Base-by-base conservation (phyloP, 2,329 filamentous ascomycete species). In the Chaetomium sp. region DNA sequence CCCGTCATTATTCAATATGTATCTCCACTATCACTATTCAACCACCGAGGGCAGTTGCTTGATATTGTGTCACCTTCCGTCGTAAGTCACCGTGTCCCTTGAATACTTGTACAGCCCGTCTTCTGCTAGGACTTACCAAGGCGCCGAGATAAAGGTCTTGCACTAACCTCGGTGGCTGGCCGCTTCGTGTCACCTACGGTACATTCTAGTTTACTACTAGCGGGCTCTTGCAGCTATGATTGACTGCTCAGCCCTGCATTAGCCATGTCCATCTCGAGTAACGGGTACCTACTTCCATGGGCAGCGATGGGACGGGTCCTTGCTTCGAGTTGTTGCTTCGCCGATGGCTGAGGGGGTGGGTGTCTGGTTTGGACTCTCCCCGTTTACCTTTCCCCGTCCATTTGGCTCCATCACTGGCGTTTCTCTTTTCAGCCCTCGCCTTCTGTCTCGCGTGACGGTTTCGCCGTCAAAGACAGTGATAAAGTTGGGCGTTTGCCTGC, bases 11-110 rank as follows among this genome's bases (percentile, higher is more conserved):
- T 35, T 9, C 25, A 63, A 59, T 42, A 25, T 19, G 55, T 56
- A 58, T 58, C 62, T 59, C 50, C 62, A 63, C 56, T 63, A 53
- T 35, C 9, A 63, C 56, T 63, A 53, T 35, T 4, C 23, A n/a
- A n/a, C 25, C 10, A 25, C 21, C 9, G 42, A 21, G 19, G 19
- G 19, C 27, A 6, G 42, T n/a, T 47, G 45, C n/a, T 23, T 10
- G 1, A 47, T 47, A 16, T 42, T 42, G 38, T 42, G 38, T n/a
- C 16, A 42, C 38, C 16, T 42, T 6, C 16, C 38, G 38, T 42
- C 5, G 38, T n/a, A 5, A 16, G n/a, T 42, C 16, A 6, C 35
- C 13, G 38, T 42, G 38, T 42, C 5, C 4, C 16, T 42, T 6
- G 38, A 29, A 29, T n/a, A n/a, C n/a, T n/a, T n/a, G n/a, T n/a